Evolutionary conservation across 2,329 filamentous ascomycete species (phyloP), one percentile per base, ranked within the genome.

Genomic region (Sclerotiophoma versabilis): DNA sequence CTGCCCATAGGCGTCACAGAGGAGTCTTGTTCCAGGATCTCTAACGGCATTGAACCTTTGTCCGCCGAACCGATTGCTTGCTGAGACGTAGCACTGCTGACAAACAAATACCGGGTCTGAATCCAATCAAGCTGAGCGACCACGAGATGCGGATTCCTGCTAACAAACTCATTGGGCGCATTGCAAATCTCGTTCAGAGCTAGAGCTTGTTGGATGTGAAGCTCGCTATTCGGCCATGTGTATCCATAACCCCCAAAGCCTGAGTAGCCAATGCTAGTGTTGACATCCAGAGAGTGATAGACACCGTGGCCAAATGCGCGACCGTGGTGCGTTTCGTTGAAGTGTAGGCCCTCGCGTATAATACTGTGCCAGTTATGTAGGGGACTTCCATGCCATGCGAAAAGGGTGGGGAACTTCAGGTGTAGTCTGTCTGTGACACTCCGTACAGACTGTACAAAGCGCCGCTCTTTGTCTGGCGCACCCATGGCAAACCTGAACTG

Each of bases 401-500:
- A 92, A 1, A 96, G 73, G 0, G 91, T 93, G 0, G 90, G 89
- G 61, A 85, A 79, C 54, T 74, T 60, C 38, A 79, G 62, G 32
- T 74, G 73, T 15, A 80, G 65, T 5, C 76, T 70, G 14, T 65
- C 52, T 2, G 75, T 71, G 20, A 81, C 79, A 5, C 76, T 68
- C 30, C 80, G 77, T 2, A 95, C 80, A 12, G 87, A 85, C 19
- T 84, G 74, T 6, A 86, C 77, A 68, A 97, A 96, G 2, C 85
- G 81, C 27, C 87, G 80, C 70, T 97, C 93, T 66, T 93, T 96
- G 66, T 96, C 91, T n/a, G 92, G 92, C 0, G 91, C 89, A 8
- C 92, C 93, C 79, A 96, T 93, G 0, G 89, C 88, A 63, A 97
- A 92, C 23, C 91, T 84, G 66, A 96, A 97, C 71, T 96, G 92